Percentiles rank a stretch among this genome's conserved stretches.
phyloP scores from a whole-genome alignment of 768 basidiomycete genomes.

The Leccinum subgranulosum region DNA sequence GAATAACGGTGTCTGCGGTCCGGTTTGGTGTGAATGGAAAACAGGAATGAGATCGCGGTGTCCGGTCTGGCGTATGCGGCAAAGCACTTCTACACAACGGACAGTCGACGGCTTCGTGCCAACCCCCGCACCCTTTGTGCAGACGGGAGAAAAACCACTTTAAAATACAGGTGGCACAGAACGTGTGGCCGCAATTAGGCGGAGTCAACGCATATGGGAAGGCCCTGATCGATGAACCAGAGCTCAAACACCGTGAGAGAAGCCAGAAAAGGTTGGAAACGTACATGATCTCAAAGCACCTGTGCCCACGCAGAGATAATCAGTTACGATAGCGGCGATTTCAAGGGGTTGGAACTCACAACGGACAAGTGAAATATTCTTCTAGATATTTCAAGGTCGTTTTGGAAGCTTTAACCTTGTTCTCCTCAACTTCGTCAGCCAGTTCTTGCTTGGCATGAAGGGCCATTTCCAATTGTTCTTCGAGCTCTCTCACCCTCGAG shows the following conservation, averaged over 20 bases:
- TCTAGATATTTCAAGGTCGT: conserved; percentile 51
- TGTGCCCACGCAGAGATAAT: conserved; percentile 22
- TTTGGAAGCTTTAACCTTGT: conserved; percentile 31
- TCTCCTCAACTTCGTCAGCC: conserved; percentile 38
- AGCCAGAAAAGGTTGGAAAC: conserved; percentile 7
- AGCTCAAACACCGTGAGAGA: conserved; percentile 2
- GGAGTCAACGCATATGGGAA: conserved; percentile 56
- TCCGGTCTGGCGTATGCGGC: conserved; percentile 47
- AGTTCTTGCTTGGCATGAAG: conserved; percentile 43
- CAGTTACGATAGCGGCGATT: conserved; percentile 6
- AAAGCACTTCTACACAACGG: conserved; percentile 61
- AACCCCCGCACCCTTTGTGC: conserved; percentile 58
- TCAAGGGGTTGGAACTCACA: conserved; percentile 40
- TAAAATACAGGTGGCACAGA: conserved; percentile 63
- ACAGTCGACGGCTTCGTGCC: conserved; percentile 68
- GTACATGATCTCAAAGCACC: conserved; percentile 62
- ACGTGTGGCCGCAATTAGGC: conserved; percentile 62
- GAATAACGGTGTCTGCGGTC: conserved; percentile 48
- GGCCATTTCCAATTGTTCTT: conserved; percentile 38
- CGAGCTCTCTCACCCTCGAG: conserved; percentile 40
- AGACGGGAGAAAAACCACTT: conserved; percentile 69
- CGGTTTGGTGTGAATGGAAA: conserved; percentile 68
- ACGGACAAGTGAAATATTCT: conserved; percentile 61
- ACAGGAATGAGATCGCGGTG: conserved; percentile 47
- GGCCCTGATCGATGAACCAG: conserved; percentile 32